phyloP scores from a whole-genome alignment of 495 filamentous ascomycete genomes.

The Eremomyces bilateralis region DNA sequence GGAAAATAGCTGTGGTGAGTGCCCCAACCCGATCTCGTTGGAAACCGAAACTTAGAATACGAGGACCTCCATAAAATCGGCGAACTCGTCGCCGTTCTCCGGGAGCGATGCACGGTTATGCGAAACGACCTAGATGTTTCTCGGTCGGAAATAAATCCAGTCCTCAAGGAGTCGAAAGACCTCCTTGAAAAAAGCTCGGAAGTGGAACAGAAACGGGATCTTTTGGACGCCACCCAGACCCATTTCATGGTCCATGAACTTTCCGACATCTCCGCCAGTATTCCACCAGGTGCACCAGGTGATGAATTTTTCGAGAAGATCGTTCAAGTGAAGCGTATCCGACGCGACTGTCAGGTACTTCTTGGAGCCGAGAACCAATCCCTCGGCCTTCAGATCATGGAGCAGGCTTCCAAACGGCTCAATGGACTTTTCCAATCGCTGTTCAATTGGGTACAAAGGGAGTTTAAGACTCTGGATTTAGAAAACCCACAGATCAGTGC shows the following conservation, averaged over 20 bases:
- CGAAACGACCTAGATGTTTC: conserved; percentile 52
- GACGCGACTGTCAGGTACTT: conserved; percentile 68
- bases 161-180: conserved; percentile 56
- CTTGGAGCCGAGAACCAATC: conserved; percentile 79
- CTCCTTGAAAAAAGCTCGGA: conserved; percentile 56
- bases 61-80: conserved; percentile 85
- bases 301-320: conserved; percentile 69
- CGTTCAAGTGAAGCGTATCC: conserved; percentile 65
- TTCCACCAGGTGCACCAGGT: conserved; percentile 57
- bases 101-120: conserved; percentile 65
- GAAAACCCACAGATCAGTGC: conserved; percentile 87
- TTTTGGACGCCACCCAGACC: conserved; percentile 61
- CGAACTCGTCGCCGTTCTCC: conserved; percentile 50
- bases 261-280: conserved; percentile 48
- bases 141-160: conserved; percentile 48
- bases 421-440: conserved; percentile 87
- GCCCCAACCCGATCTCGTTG: background rate
- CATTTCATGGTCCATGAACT: conserved; percentile 73
- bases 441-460: conserved; percentile 81
- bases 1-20: conserved; percentile 66
- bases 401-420: conserved; percentile 65
- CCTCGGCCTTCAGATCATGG: conserved; percentile 73
- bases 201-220: conserved; percentile 63
- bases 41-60: conserved; percentile 10
- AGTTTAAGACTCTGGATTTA: conserved; percentile 80